Evolutionary conservation across 2,329 filamentous ascomycete genomes (phyloP).

Genomic region (Sclerotinia borealis): DNA sequence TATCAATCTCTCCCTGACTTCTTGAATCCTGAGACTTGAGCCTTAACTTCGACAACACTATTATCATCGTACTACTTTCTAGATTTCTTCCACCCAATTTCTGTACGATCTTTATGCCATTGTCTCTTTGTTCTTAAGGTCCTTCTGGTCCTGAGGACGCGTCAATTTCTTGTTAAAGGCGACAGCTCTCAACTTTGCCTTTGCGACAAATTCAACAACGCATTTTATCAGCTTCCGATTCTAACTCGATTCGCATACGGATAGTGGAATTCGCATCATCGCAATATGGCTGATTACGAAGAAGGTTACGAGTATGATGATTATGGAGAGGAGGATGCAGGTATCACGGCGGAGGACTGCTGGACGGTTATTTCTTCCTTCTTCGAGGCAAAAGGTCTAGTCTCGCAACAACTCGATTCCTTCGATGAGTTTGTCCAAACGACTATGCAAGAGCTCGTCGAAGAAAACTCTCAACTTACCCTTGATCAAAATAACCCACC

Average conservation of each 20-base stretch:
- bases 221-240: background rate
- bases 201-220: constrained; percentile 4
- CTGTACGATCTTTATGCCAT: constrained; percentile 16
- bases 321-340: constrained; percentile 59
- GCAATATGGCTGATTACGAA: constrained; percentile 33
- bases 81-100: background rate
- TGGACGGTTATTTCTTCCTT: constrained; percentile 97
- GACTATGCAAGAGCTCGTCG: constrained; percentile 90
- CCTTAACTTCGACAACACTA: background rate
- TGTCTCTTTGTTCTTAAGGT: constrained; percentile 16
- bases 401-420: constrained; percentile 95
- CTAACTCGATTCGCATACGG: background rate
- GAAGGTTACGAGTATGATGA: constrained; percentile 62
- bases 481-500: constrained; percentile 87
- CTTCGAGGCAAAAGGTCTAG: constrained; percentile 92
- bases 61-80: background rate
- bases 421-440: constrained; percentile 95
- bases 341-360: constrained; percentile 93
- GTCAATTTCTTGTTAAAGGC: constrained; percentile 10
- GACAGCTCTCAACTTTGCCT: constrained; percentile 13
- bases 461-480: constrained; percentile 86
- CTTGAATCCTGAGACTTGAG: constrained; percentile 1
- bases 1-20: constrained; percentile 2
- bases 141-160: constrained; percentile 14
- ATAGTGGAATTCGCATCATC: background rate